phyloP scores from a whole-genome alignment of 352 stramenopile species.

The Phytophthora citrophthora region DNA sequence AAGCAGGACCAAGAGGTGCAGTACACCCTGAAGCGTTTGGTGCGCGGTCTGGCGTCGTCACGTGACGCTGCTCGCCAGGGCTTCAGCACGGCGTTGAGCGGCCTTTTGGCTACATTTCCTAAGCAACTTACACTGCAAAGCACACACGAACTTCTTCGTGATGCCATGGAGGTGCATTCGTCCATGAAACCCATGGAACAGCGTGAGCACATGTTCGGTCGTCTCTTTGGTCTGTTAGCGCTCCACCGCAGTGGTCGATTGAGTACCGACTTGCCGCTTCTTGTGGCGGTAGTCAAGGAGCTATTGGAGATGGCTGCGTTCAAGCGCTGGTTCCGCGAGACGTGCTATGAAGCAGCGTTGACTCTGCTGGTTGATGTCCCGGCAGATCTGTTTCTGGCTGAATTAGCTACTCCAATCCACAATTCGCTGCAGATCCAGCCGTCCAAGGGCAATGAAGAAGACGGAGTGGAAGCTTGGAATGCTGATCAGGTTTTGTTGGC shows the following conservation, averaged over 20 bases:
- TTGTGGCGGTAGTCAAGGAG: constrained; percentile 69
- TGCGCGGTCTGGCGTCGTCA: constrained; percentile 90
- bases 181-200: constrained; percentile 94
- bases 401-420: constrained; percentile 34
- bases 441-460: constrained; percentile 37
- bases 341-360: constrained; percentile 74
- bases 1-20: constrained; percentile 63
- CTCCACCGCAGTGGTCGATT: constrained; percentile 81
- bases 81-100: constrained; percentile 86
- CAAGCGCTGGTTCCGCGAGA: constrained; percentile 90
- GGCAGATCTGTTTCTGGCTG: constrained; percentile 50
- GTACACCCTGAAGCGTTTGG: constrained; percentile 92
- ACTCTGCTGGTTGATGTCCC: constrained; percentile 62
- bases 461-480: constrained; percentile 57
- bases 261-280: constrained; percentile 40
- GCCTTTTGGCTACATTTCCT: constrained; percentile 66
- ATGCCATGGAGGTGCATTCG: constrained; percentile 81
- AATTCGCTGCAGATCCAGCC: constrained; percentile 39
- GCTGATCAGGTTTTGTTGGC: constrained; percentile 84
- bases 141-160: constrained; percentile 64
- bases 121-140: constrained; percentile 46
- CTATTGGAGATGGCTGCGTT: constrained; percentile 83
- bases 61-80: constrained; percentile 89
- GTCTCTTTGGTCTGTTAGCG: constrained; percentile 87
- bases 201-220: constrained; percentile 92